Conservation (phyloP, 2,329 filamentous ascomycete species). For the Diaporthe ilicicola region DNA sequence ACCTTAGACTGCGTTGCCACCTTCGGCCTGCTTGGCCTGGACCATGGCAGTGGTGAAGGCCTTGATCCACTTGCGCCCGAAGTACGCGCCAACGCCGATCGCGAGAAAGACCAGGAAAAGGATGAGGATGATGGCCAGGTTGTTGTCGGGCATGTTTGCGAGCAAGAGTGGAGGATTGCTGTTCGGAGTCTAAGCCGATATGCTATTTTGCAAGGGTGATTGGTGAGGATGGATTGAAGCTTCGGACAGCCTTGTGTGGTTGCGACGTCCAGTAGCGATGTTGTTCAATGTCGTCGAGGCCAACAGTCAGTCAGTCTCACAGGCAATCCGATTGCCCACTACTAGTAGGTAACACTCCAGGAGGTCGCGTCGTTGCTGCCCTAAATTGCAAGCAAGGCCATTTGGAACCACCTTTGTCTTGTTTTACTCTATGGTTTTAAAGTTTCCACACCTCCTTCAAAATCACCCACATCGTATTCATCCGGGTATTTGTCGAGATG, state of each 20-base stretch:
- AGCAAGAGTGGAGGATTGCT: neutral
- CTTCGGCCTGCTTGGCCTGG: slow-evolving; percentile 34
- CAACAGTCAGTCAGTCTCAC: neutral
- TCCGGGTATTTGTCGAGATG: slow-evolving; percentile 86
- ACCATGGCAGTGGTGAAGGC: slow-evolving; percentile 39
- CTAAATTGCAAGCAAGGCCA: neutral
- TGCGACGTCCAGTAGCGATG: neutral
- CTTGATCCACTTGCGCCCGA: slow-evolving; percentile 36
- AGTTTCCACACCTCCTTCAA: slow-evolving; percentile 43
- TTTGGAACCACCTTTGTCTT: neutral
- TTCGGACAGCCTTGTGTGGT: neutral
- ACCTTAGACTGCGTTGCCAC: slow-evolving; percentile 22
- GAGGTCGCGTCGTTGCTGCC: neutral
- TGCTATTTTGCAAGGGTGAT: neutral
- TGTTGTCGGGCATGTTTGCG: slow-evolving; percentile 32
- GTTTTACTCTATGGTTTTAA: slow-evolving; percentile 36
- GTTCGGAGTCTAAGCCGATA: neutral
- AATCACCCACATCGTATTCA: slow-evolving; percentile 76
- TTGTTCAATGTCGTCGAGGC: neutral
- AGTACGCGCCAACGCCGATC: slow-evolving; percentile 36
- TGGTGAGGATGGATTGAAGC: neutral
- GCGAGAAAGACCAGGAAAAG: slow-evolving; percentile 40
- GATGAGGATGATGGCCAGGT: slow-evolving; percentile 41
- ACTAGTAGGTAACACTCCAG: too few relatives aligned
- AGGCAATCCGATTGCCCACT: neutral